These are phyloP conservation scores for Podospora didyma DNA, from an alignment of 495 filamentous ascomycete species.

Conservation along the genomic window DNA sequence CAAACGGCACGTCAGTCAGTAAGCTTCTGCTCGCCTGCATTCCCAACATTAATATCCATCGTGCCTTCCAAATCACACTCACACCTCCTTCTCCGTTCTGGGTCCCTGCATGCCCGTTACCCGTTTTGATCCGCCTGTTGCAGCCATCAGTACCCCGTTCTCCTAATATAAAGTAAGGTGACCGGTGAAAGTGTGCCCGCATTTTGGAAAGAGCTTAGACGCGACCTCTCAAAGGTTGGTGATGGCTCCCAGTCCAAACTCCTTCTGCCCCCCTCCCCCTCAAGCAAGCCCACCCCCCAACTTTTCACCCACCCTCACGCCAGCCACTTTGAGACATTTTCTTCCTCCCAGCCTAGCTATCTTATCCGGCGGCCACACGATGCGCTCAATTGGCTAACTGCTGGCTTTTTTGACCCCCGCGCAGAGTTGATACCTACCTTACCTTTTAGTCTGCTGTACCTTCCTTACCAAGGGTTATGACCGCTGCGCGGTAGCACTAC, in stretches of 20 bases:
- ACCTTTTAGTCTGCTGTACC: too few relatives aligned
- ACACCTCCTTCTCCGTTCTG: neutral
- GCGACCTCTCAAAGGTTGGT: neutral
- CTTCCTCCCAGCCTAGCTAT: neutral
- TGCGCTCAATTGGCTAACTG: constrained; percentile 18
- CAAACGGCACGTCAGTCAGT: neutral
- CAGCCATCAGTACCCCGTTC: neutral
- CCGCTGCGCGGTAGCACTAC: neutral
- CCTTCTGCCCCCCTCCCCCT: neutral
- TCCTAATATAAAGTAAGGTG: too few relatives aligned
- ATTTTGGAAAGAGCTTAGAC: too few relatives aligned
- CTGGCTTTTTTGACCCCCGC: constrained; percentile 10
- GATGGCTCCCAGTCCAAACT: neutral
- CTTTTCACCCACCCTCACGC: neutral
- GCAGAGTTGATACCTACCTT: neutral
- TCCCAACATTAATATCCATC: constrained; percentile 3
- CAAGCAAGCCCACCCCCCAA: constrained; percentile 3
- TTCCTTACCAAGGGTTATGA: neutral
- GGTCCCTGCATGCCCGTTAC: neutral
- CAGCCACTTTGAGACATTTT: constrained; percentile 20
- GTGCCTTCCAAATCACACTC: neutral
- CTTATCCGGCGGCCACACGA: constrained; percentile 15
- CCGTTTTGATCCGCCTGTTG: neutral
- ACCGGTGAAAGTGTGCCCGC: neutral
- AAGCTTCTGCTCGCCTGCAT: constrained; percentile 5